Evolutionary conservation across 1,139 yeast genomes (phyloP).

Genomic region (Casaregolazyma suthepensis): DNA sequence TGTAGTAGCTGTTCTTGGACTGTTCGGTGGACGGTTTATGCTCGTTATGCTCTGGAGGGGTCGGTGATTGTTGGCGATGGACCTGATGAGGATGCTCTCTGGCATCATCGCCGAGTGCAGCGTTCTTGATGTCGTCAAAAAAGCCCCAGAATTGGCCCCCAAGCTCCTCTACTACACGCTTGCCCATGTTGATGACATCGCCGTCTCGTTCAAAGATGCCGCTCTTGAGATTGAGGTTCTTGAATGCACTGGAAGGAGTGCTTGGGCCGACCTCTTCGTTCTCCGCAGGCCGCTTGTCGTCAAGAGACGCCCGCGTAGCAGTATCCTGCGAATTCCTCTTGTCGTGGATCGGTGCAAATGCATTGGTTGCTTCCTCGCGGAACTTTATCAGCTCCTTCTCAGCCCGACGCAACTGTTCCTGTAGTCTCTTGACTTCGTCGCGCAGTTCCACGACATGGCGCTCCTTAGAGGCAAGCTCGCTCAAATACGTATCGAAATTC

Average conservation of each 20-base stretch:
- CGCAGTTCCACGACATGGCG: constrained; percentile 33
- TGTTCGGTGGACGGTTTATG: neutral
- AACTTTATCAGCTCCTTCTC: constrained; percentile 26
- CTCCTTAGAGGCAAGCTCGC: constrained; percentile 33
- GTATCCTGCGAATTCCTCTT: neutral
- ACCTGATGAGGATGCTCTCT: constrained; percentile 12
- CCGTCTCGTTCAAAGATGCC: constrained; percentile 13
- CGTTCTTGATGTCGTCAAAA: constrained; percentile 32
- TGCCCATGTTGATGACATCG: constrained; percentile 30
- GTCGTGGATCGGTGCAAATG: constrained; percentile 11
- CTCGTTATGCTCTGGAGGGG: neutral
- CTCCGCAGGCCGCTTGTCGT: neutral
- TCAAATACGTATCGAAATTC: constrained; percentile 20
- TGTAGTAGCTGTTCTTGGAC: constrained; percentile 9
- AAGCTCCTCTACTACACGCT: constrained; percentile 32
- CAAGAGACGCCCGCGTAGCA: neutral
- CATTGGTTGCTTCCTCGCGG: constrained; percentile 23
- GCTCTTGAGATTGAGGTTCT: neutral
- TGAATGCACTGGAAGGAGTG: constrained; percentile 4
- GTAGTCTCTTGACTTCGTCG: constrained; percentile 30
- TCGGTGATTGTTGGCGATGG: neutral
- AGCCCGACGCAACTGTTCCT: constrained; percentile 26
- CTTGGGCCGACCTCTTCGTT: neutral
- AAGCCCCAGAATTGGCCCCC: constrained; percentile 34
- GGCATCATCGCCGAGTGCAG: constrained; percentile 29